Evolutionary conservation across 495 filamentous ascomycete genomes (phyloP), one percentile per base, ranked within the genome.

Genomic region (Aspergillus kassunensis): DNA sequence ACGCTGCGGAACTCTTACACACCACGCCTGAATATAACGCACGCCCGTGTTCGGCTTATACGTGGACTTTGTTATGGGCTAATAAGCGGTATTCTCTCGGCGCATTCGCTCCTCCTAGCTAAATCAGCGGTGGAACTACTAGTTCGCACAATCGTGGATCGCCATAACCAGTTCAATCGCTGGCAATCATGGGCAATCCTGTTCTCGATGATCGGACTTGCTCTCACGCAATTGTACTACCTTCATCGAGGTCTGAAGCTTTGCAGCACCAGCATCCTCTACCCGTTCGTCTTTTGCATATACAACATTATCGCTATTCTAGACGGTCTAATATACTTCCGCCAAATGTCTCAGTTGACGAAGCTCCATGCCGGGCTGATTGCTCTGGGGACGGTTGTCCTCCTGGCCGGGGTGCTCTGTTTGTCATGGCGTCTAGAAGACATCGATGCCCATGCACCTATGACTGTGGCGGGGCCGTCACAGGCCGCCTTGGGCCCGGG

Each of bases 291-390:
- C 30, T 99, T 99, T 71, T 99, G 93, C 81, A 85, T 97, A 55
- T 99, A 97, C 76, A 99, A 99, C 77, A 96, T 99, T 58, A 92
- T 96, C 56, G 95, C 93, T 52, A 99, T 97, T 57, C 74, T 97
- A 53, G 95, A 99, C 70, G 93, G 93, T 15, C 76, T 99, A 46
- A 93, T 99, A 46, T 99, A 99, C 68, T 99, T 97, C 74, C 80
- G 82, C 41, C 95, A 99, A 70, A 85, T 86, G 24, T 84, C 87
- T 27, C 80, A 89, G 46, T 80, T 99, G 35, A 76, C 82, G 15
- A 73, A 82, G 1, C 71, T 92, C 15, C 86, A 88, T 56, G 92
- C 88, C 11, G 81, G 83, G 18, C 83, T 97, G 18, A 95, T 99
- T 51, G 80, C 90, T 1, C 65, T 99, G 4, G 93, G 93, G 1